phyloP scores from a whole-genome alignment of 805 yeast genomes.

The Myxozyma neotropica region DNA sequence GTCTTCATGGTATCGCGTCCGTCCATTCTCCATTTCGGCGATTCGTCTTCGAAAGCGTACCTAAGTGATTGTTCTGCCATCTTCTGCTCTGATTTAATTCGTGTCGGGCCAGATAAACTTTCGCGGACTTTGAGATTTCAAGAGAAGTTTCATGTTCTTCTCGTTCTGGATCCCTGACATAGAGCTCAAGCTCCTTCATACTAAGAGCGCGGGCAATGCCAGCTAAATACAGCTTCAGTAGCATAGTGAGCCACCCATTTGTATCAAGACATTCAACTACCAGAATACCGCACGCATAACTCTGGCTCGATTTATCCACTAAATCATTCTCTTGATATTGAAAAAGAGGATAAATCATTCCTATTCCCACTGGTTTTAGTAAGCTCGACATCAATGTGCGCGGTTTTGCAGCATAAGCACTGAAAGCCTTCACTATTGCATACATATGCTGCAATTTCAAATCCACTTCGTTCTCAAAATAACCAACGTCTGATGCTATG shows the following conservation, averaged over 20 bases:
- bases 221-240: background rate
- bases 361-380: background rate
- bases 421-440: conserved; percentile 12
- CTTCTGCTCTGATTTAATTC: background rate
- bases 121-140: background rate
- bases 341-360: background rate
- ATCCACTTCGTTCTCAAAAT: background rate
- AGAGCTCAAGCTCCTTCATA: background rate
- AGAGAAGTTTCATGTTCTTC: background rate
- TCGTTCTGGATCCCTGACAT: background rate
- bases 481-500: conserved; percentile 15
- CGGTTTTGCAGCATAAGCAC: background rate
- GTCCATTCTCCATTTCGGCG: too few relatives aligned
- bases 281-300: background rate
- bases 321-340: background rate
- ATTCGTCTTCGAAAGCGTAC: too few relatives aligned
- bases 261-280: background rate
- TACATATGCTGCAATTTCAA: background rate
- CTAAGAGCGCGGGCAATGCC: background rate
- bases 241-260: background rate
- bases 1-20: too few relatives aligned
- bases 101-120: background rate
- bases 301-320: background rate
- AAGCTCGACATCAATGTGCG: background rate
- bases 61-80: background rate